These are phyloP conservation scores for Parafenestella ontariensis DNA, from an alignment of 2,329 filamentous ascomycete genomes.

Conservation along the genomic window DNA sequence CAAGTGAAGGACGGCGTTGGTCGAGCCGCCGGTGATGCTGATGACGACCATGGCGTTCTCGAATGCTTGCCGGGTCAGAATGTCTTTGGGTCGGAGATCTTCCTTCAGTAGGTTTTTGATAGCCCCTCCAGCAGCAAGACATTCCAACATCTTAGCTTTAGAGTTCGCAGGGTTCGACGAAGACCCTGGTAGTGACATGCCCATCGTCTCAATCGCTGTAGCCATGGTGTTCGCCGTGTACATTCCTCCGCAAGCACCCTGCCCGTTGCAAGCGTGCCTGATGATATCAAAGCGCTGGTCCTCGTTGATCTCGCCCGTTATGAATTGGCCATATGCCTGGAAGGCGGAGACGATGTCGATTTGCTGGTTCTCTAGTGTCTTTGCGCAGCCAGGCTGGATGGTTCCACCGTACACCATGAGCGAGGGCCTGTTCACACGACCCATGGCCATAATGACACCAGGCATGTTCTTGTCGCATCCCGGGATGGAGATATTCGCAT, in stretches of 20 bases:
- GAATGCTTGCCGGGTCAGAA: conserved; percentile 57
- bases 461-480: conserved; percentile 99
- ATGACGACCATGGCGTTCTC: conserved; percentile 61
- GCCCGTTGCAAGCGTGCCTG: conserved; percentile 84
- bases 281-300: conserved; percentile 94
- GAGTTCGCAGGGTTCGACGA: conserved; percentile 60
- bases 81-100: conserved; percentile 58
- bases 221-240: conserved; percentile 63
- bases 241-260: conserved; percentile 86
- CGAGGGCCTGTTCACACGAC: conserved; percentile 88
- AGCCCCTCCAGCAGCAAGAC: conserved; percentile 57
- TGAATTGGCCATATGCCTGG: conserved; percentile 95
- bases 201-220: conserved; percentile 59
- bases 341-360: conserved; percentile 98
- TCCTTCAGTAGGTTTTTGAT: conserved; percentile 60
- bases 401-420: conserved; percentile 98
- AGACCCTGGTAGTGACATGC: conserved; percentile 59
- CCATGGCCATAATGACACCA: conserved; percentile 77
- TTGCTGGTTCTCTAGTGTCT: conserved; percentile 69
- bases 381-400: conserved; percentile 88
- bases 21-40: conserved; percentile 59
- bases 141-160: conserved; percentile 59
- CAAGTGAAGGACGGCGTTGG: conserved; percentile 60
- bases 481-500: conserved; percentile 94
- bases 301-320: conserved; percentile 89